Conservation (phyloP, 495 filamentous ascomycete genomes). For the Lindgomyces ingoldianus region DNA sequence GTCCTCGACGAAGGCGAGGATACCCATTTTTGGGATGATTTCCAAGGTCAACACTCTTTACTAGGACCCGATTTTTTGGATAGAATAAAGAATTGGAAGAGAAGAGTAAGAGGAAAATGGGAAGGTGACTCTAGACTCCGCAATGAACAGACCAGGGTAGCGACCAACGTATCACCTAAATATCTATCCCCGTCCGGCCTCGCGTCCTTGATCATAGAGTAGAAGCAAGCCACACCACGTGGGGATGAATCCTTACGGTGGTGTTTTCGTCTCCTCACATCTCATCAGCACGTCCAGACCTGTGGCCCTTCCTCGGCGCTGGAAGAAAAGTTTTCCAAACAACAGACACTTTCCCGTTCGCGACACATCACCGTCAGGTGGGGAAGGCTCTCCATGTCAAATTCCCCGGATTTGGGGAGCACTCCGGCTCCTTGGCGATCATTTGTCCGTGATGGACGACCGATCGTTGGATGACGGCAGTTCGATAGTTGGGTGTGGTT, state of each 20-base stretch:
- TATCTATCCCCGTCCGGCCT: constrained; percentile 9
- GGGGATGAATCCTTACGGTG: constrained; percentile 9
- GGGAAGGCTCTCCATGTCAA: neutral
- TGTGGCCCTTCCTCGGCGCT: neutral
- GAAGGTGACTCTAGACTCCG: neutral
- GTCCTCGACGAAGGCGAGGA: constrained; percentile 64
- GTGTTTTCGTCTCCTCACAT: no score
- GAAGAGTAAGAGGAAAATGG: neutral
- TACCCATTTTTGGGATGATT: constrained; percentile 51
- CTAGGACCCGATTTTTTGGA: neutral
- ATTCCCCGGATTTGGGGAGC: constrained; percentile 12
- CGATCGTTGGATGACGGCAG: neutral
- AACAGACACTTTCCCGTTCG: neutral
- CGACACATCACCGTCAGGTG: constrained; percentile 8
- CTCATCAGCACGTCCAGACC: neutral
- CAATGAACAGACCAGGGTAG: constrained; percentile 12
- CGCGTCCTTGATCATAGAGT: constrained; percentile 5
- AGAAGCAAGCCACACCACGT: constrained; percentile 19
- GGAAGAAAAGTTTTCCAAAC: constrained; percentile 21
- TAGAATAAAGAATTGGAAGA: neutral
- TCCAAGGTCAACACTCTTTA: neutral
- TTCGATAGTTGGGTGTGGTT: constrained; percentile 1
- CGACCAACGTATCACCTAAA: constrained; percentile 19
- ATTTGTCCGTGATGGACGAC: neutral
- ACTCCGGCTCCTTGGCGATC: neutral